Conservation (phyloP, 179 eudicot species). For the Vitellaria paradoxa region DNA sequence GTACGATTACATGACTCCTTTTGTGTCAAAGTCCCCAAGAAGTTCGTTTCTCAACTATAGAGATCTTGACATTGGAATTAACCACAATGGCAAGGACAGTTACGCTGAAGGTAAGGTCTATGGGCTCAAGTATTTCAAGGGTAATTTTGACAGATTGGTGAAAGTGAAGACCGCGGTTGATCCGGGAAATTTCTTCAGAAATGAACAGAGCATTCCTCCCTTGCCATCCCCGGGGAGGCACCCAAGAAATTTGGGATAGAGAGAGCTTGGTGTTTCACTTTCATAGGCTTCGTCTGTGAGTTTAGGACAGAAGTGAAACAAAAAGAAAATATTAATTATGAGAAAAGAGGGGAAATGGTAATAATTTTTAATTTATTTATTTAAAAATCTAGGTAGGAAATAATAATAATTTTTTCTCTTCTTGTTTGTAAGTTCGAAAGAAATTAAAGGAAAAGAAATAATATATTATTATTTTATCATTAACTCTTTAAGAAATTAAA, state of each 20-base stretch:
- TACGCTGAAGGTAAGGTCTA: not conserved
- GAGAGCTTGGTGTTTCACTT: not conserved
- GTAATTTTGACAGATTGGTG: constrained; percentile 10
- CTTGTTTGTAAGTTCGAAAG: too few species aligned
- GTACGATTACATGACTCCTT: not conserved
- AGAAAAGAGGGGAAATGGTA: too few species aligned
- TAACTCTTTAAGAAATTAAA: too few species aligned
- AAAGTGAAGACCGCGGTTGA: not conserved
- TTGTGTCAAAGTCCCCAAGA: not conserved
- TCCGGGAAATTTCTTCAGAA: not conserved
- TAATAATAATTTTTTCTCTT: too few species aligned
- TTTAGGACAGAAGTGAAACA: too few species aligned
- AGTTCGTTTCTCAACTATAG: not conserved
- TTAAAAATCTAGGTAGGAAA: too few species aligned
- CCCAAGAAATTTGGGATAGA: not conserved
- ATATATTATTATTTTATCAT: too few species aligned
- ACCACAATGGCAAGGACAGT: not conserved
- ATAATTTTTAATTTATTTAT: too few species aligned
- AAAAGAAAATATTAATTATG: too few species aligned
- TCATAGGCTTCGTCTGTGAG: too few species aligned
- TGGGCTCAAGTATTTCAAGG: not conserved
- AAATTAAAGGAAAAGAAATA: too few species aligned
- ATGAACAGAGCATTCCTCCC: constrained; percentile 9
- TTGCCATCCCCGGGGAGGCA: not conserved
- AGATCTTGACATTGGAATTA: constrained; percentile 1